Conservation (phyloP, 345 rosid genomes). For the Pistacia atlantica region DNA sequence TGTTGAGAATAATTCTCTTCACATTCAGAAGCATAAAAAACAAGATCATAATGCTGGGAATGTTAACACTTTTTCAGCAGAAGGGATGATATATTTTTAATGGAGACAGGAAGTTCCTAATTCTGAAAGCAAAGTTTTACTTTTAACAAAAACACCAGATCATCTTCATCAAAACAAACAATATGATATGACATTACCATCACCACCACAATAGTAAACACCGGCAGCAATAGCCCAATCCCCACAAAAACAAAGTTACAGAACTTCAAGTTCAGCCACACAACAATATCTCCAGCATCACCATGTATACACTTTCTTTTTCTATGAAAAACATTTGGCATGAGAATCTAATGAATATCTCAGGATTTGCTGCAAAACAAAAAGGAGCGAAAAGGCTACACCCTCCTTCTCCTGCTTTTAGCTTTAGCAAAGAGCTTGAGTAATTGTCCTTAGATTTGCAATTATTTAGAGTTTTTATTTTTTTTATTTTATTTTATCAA, state of each 20-base stretch:
- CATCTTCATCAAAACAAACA: neutral
- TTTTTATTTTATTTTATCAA: neutral
- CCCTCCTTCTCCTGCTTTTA: neutral
- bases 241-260: neutral
- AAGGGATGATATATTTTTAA: too few species aligned
- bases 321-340: neutral
- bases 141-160: neutral
- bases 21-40: neutral
- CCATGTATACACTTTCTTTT: neutral
- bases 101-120: neutral
- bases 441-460: neutral
- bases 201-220: neutral
- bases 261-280: neutral
- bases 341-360: neutral
- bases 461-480: neutral
- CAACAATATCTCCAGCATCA: neutral
- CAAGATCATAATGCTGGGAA: neutral
- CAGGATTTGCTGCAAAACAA: neutral
- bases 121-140: neutral
- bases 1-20: neutral
- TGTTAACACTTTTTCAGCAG: neutral
- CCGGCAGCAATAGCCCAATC: neutral
- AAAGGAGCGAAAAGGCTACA: neutral
- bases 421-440: neutral
- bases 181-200: neutral